Evolutionary conservation across 2,329 filamentous ascomycete species (phyloP).

Genomic region (Paraconiothyrium sp.): DNA sequence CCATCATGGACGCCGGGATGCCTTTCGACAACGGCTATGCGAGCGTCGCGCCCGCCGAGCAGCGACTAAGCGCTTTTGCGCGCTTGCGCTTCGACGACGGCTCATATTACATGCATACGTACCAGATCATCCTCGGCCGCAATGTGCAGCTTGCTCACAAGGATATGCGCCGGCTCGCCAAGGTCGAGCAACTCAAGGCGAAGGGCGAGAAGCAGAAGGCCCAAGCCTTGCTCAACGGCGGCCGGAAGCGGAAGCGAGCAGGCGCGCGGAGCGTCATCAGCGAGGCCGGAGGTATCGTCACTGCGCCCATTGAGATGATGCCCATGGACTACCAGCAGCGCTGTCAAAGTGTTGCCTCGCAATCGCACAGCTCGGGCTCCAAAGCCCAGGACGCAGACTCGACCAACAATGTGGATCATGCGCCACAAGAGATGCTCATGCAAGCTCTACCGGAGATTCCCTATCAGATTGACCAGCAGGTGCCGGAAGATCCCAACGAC

Average conservation of each 20-base stretch:
- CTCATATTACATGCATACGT: conserved; percentile 81
- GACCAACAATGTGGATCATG: conserved; percentile 39
- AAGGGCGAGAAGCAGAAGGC: conserved; percentile 38
- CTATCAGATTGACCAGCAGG: conserved; percentile 66
- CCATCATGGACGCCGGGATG: conserved; percentile 23
- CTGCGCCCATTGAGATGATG: conserved; percentile 43
- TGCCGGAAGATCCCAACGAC: conserved; percentile 67
- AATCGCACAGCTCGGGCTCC: conserved; percentile 62
- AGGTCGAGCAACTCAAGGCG: conserved; percentile 37
- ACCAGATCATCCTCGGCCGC: conserved; percentile 75
- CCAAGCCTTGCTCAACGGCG: conserved; percentile 38
- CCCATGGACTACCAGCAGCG: conserved; percentile 47
- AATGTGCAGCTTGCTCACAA: conserved; percentile 63
- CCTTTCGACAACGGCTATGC: conserved; percentile 23
- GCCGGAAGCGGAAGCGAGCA: conserved; percentile 61
- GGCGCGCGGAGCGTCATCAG: conserved; percentile 70
- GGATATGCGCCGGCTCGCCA: conserved; percentile 61
- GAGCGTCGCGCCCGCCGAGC: conserved; percentile 30
- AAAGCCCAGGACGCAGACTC: conserved; percentile 46
- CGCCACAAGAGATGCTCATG: conserved; percentile 48
- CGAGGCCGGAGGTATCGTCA: conserved; percentile 73
- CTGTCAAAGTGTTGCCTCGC: conserved; percentile 51
- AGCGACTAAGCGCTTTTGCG: conserved; percentile 67
- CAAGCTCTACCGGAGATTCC: conserved; percentile 46
- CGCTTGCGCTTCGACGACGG: conserved; percentile 78